These are phyloP conservation scores for Rutstroemia sp. DNA, from an alignment of 2,329 filamentous ascomycete genomes.

Conservation along the genomic window DNA sequence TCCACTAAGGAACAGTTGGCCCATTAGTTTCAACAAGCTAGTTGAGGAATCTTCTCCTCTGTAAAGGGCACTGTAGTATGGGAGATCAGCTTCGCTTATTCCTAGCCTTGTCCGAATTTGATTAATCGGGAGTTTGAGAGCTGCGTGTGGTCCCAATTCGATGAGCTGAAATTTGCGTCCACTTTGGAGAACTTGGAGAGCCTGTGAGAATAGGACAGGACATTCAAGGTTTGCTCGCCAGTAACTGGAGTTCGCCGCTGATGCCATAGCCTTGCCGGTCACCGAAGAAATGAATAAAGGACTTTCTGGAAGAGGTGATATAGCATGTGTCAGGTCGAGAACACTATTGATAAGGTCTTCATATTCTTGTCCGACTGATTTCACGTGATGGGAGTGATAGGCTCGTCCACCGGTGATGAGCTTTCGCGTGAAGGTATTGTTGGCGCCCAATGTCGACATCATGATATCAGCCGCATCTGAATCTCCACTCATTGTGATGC, in stretches of 20 bases:
- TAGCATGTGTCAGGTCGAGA: neutral
- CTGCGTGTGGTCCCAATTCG: slow-evolving; percentile 8
- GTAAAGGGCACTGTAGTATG: neutral
- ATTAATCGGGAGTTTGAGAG: slow-evolving; percentile 2
- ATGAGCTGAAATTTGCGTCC: slow-evolving; percentile 9
- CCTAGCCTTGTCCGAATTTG: slow-evolving; percentile 30
- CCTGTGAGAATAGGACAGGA: slow-evolving; percentile 5
- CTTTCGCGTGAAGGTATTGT: slow-evolving; percentile 12
- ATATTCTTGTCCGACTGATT: neutral
- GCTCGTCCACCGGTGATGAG: slow-evolving; percentile 11
- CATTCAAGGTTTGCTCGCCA: slow-evolving; percentile 30
- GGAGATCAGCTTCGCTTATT: neutral
- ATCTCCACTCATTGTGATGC: slow-evolving; percentile 22
- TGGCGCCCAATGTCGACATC: slow-evolving; percentile 4
- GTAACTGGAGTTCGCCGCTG: slow-evolving; percentile 25
- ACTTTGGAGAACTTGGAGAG: slow-evolving; percentile 7
- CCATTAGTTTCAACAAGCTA: neutral
- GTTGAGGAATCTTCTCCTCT: neutral
- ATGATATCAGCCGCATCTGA: slow-evolving; percentile 8
- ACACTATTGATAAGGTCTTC: neutral
- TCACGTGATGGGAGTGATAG: slow-evolving; percentile 6
- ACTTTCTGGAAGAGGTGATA: neutral
- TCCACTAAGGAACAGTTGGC: neutral
- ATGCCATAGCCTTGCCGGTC: neutral
- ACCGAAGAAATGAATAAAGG: neutral